These are phyloP conservation scores for Blastobotrys raffinosifermentans DNA, from an alignment of 1,139 yeast genomes.

Conservation along the genomic window DNA sequence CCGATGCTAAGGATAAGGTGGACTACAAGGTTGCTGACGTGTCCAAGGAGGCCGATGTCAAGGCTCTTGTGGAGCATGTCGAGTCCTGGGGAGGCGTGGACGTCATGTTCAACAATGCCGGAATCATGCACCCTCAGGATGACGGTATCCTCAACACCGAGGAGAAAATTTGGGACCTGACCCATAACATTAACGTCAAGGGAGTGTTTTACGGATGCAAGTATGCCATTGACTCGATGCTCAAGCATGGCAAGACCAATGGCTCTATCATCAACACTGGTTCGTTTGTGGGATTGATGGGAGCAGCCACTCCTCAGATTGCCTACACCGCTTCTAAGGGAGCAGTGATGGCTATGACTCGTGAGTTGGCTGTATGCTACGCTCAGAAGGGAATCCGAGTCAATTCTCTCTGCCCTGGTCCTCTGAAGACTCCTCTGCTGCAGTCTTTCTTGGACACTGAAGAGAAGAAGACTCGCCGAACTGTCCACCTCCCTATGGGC, in stretches of 20 bases:
- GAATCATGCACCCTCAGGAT: slow-evolving; percentile 69
- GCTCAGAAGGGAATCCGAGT: slow-evolving; percentile 64
- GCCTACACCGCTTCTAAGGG: slow-evolving; percentile 40
- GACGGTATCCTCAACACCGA: slow-evolving; percentile 39
- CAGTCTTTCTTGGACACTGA: slow-evolving; percentile 44
- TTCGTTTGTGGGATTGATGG: slow-evolving; percentile 54
- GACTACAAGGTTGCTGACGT: slow-evolving; percentile 31
- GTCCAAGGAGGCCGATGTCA: slow-evolving; percentile 33
- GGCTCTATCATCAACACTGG: slow-evolving; percentile 61
- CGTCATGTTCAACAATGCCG: slow-evolving; percentile 66
- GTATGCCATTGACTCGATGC: slow-evolving; percentile 45
- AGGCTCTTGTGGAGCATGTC: slow-evolving; percentile 31
- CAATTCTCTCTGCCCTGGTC: slow-evolving; percentile 65
- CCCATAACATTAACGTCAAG: slow-evolving; percentile 49
- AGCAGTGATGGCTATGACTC: slow-evolving; percentile 41
- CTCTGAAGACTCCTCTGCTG: slow-evolving; percentile 50
- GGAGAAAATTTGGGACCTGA: slow-evolving; percentile 43
- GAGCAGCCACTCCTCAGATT: slow-evolving; percentile 34
- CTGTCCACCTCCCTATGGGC: slow-evolving; percentile 54
- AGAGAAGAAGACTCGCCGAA: slow-evolving; percentile 36
- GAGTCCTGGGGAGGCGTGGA: slow-evolving; percentile 51
- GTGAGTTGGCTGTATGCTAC: slow-evolving; percentile 62
- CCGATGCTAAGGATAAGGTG: slow-evolving; percentile 21
- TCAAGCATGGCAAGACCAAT: slow-evolving; percentile 39
- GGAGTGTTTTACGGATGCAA: slow-evolving; percentile 57